Conservation (phyloP, 768 basidiomycete species). For the Rubroboletus satanas region DNA sequence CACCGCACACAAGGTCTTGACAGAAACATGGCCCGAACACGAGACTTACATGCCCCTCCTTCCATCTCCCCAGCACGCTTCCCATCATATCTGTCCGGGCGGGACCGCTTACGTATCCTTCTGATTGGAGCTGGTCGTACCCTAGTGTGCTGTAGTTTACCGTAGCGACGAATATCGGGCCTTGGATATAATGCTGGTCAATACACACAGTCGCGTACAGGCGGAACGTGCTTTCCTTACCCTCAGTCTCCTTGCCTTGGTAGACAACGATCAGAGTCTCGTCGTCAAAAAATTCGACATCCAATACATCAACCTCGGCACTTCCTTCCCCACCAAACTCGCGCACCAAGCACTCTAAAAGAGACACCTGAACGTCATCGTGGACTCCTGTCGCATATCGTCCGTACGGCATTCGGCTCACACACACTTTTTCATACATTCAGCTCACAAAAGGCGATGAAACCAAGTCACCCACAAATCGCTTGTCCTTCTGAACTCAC, state of each 20-base stretch:
- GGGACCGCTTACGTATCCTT: conserved; percentile 49
- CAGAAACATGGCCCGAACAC: conserved; percentile 29
- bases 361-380: conserved; percentile 40
- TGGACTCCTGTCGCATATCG: conserved; percentile 37
- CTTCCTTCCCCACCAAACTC: conserved; percentile 32
- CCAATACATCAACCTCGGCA: conserved; percentile 51
- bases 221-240: conserved; percentile 39
- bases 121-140: conserved; percentile 50
- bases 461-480: conserved; percentile 42
- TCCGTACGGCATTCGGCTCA: conserved; percentile 51
- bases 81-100: conserved; percentile 66
- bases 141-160: conserved; percentile 57
- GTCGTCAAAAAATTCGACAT: conserved; percentile 78
- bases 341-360: conserved; percentile 47
- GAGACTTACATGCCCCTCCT: conserved; percentile 59
- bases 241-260: conserved; percentile 43
- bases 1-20: conserved; percentile 29
- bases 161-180: conserved; percentile 57
- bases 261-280: conserved; percentile 62
- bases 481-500: conserved; percentile 38
- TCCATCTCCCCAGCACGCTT: conserved; percentile 52
- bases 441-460: conserved; percentile 26
- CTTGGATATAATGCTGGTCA: conserved; percentile 39
- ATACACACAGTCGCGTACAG: conserved; percentile 13
- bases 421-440: conserved; percentile 48